phyloP scores from a whole-genome alignment of 2,329 filamentous ascomycete genomes.

The Alternaria solani region DNA sequence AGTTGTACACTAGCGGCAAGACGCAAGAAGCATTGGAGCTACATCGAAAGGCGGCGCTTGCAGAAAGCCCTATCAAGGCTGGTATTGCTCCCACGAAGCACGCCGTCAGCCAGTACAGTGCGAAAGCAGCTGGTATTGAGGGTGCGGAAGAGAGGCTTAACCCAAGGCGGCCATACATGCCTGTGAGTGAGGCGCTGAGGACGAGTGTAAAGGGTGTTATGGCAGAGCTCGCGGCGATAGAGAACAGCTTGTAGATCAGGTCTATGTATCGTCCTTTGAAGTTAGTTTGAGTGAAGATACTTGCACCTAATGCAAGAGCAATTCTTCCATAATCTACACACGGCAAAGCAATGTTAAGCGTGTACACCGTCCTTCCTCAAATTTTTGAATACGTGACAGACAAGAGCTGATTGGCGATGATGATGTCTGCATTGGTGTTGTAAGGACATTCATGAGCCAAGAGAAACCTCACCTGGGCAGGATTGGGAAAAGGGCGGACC shows the following conservation, averaged over 20 bases:
- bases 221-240: slow-evolving; percentile 37
- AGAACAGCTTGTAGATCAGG: slow-evolving; percentile 23
- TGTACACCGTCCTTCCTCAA: neutral
- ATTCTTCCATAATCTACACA: neutral
- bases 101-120: slow-evolving; percentile 68
- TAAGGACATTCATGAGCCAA: neutral
- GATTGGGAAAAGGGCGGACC: slow-evolving; percentile 4
- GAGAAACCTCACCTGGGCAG: neutral
- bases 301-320: neutral
- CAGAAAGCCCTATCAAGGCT: slow-evolving; percentile 70
- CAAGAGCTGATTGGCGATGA: neutral
- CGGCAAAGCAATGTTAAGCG: neutral
- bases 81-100: slow-evolving; percentile 75
- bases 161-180: slow-evolving; percentile 41
- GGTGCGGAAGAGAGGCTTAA: slow-evolving; percentile 38
- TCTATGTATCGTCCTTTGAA: neutral
- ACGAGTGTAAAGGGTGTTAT: slow-evolving; percentile 32
- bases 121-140: slow-evolving; percentile 63
- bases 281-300: neutral
- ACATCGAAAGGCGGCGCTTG: slow-evolving; percentile 69
- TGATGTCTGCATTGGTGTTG: neutral
- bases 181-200: slow-evolving; percentile 37
- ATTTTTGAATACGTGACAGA: neutral
- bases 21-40: slow-evolving; percentile 65
- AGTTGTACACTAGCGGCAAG: slow-evolving; percentile 67